Base-by-base conservation (phyloP, 164 flowering plant species). In the Nymphaea colorata region DNA sequence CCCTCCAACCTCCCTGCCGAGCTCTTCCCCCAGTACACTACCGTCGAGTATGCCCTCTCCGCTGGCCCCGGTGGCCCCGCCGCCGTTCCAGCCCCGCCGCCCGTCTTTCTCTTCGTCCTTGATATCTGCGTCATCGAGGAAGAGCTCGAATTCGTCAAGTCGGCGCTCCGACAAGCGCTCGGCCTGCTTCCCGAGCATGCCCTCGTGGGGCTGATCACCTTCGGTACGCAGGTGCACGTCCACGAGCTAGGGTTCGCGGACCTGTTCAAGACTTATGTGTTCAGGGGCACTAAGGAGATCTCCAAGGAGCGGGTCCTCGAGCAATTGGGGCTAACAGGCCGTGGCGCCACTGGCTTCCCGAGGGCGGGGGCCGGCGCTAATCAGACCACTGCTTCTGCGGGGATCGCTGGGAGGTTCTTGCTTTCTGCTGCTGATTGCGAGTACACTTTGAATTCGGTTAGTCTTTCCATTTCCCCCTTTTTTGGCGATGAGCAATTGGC, bases 151-250 rank as follows among this genome's bases (percentile, higher is more conserved):
- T 91, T 74, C 72, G 96, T 84, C 6, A 91, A 83, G 74, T 85
- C 87, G 5, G 98, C 86, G 3, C 65, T 94, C n/a, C 74, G 82
- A 64, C 84, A 77, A 70, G 98, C 96, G 5, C 70, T 91, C 44
- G 92, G 90, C 15, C 67, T 92, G 73, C 72, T 91, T 61, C 97
- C 97, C 3, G 99, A 94, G 1, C 81, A 91, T 45, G 98, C 96
- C 0, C 79, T 85, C 3, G 96, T 94, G 2, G 99, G 99, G 41
- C 86, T 94, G 43, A 74, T 94, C 0, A 82, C 96, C 12, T 94
- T 81, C 69, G 99, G 99, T 65, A 94, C 98, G 4, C 98, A 91
- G 81, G 98, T 89, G 43, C 98, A 94, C 77, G 99, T 94, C 64
- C 91, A 94, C 64, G 99, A 94, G 62, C 69, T 94, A 64, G 99